These are phyloP conservation scores for Rheum nobile DNA, from an alignment of 148 eudicot genomes.

Conservation along the genomic window DNA sequence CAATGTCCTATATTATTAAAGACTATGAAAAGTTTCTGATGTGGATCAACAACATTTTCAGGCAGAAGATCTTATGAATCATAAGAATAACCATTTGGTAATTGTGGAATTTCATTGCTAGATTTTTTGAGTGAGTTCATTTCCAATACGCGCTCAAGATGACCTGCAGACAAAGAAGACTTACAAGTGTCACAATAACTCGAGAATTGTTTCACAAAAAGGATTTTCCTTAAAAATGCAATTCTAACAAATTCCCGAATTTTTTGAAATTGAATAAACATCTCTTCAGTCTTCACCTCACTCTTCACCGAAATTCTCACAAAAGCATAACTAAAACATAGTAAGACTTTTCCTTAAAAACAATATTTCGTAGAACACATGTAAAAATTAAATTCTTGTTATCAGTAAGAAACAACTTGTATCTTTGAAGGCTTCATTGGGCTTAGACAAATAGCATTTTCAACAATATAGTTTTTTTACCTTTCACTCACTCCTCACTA, in stretches of 20 bases:
- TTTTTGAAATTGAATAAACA: constrained; percentile 65
- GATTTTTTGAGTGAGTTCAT: constrained; percentile 47
- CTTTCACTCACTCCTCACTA: no score
- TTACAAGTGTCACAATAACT: background rate
- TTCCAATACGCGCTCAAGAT: constrained; percentile 78
- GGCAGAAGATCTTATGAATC: constrained; percentile 46
- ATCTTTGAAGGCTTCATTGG: no score
- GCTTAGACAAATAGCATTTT: no score
- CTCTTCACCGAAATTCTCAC: no score
- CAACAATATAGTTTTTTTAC: no score
- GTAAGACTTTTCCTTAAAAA: no score
- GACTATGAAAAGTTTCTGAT: constrained; percentile 78
- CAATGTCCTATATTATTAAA: constrained; percentile 93
- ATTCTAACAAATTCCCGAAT: constrained; percentile 91
- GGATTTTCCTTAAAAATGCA: constrained; percentile 53
- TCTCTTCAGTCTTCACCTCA: constrained; percentile 77
- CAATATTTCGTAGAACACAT: no score
- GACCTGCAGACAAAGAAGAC: constrained; percentile 29
- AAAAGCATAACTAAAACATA: no score
- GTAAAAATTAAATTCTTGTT: no score
- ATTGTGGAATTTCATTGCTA: constrained; percentile 35
- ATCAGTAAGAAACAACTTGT: no score
- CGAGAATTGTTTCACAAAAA: background rate
- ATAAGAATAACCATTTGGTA: constrained; percentile 45
- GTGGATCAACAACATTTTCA: constrained; percentile 65